Evolutionary conservation across 495 filamentous ascomycete species (phyloP).

Genomic region (Penicillium coprophilum): DNA sequence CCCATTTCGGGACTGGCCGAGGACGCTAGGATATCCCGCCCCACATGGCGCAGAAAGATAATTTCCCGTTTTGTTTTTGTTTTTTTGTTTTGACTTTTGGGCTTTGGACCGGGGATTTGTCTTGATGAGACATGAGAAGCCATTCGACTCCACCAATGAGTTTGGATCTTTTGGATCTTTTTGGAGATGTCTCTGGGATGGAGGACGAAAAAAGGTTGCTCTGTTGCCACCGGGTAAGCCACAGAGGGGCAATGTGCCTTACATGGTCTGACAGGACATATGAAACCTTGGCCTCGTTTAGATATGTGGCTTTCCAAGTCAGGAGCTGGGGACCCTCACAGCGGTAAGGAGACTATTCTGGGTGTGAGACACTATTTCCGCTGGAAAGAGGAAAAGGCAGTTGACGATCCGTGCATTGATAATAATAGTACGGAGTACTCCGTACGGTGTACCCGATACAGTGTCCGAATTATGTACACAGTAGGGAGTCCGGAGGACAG

Average conservation of each 20-base stretch:
- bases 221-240: constrained; percentile 5
- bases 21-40: constrained; percentile 1
- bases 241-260: constrained; percentile 10
- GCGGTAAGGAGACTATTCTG: constrained; percentile 12
- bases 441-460: background rate
- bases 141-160: background rate
- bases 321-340: constrained; percentile 11
- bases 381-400: background rate
- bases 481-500: no score
- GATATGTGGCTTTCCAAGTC: constrained; percentile 4
- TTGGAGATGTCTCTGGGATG: background rate
- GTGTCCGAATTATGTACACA: no score
- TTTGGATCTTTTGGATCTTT: background rate
- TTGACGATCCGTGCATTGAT: constrained; percentile 1
- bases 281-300: constrained; percentile 4
- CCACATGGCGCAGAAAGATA: constrained; percentile 24
- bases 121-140: constrained; percentile 9
- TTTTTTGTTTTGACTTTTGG: background rate
- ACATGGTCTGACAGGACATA: constrained; percentile 7
- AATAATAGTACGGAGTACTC: background rate
- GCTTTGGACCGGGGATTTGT: background rate
- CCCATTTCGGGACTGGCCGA: constrained; percentile 14
- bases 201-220: background rate
- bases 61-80: constrained; percentile 20
- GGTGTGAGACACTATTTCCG: constrained; percentile 10